Conservation (phyloP, 352 stramenopile genomes). For the Peronospora belbahrii region DNA sequence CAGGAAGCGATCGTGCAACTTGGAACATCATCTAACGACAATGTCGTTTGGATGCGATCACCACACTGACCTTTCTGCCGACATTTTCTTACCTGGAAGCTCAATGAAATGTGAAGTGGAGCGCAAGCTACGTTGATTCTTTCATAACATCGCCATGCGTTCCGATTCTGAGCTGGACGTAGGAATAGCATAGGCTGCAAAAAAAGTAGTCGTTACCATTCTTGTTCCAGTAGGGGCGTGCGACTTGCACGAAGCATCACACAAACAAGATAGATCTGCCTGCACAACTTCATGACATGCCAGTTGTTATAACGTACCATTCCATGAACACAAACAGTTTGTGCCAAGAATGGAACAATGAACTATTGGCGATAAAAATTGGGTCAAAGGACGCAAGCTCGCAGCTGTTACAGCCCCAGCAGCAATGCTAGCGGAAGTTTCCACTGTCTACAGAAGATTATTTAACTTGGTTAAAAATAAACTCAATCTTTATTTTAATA, state of each 20-base stretch:
- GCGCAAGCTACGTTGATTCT: conserved; percentile 76
- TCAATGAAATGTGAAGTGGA: conserved; percentile 64
- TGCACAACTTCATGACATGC: conserved; percentile 77
- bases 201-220: conserved; percentile 6
- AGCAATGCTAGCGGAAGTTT: too few species aligned
- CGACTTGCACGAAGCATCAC: conserved; percentile 73
- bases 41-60: conserved; percentile 11
- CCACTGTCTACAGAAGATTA: too few species aligned
- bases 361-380: too few species aligned
- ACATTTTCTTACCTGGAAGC: conserved; percentile 18
- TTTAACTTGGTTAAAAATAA: too few species aligned
- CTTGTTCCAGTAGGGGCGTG: conserved; percentile 14
- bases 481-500: too few species aligned
- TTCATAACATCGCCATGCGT: conserved; percentile 86
- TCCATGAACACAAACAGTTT: too few species aligned
- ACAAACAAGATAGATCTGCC: conserved; percentile 80
- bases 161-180: conserved; percentile 57
- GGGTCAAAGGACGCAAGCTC: too few species aligned
- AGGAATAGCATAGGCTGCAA: conserved; percentile 20
- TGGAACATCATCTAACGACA: conserved; percentile 49
- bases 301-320: conserved; percentile 60
- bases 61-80: neutral
- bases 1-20: conserved; percentile 88
- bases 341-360: too few species aligned
- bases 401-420: too few species aligned